Base-by-base conservation (phyloP, 495 filamentous ascomycete genomes). In the Penicillium psychrofluorescens region DNA sequence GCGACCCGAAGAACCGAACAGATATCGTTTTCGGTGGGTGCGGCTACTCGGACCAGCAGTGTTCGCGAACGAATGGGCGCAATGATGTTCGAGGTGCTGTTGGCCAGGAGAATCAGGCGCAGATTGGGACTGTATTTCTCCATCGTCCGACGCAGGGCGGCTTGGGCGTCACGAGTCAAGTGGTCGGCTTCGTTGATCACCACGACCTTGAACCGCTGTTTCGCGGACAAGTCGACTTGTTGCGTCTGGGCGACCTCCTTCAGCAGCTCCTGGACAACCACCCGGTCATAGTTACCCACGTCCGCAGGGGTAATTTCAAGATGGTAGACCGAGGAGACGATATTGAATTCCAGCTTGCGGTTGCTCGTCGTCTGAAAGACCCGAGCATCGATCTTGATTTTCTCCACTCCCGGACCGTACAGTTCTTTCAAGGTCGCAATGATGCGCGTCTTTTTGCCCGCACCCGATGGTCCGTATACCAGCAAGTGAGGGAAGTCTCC, bases 111-210 rank as follows among this genome's bases (percentile, higher is more conserved):
- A 38, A 98, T 95, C 53, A 98, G 66, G 30, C 92, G 74, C 49
- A 98, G 51, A 63, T 97, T 98, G 14, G 92, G 91, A 49, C 84
- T 89, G 67, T 98, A 98, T 72, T 98, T 98, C 70, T 98, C 92
- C 92, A 98, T 98, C 0, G 92, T 98, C 44, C 92, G 75, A 59
- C 92, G 79, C 59, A 98, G 72, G 40, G 92, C 92, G 1, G 94
- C 94, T 66, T 98, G 92, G 7, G 92, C 92, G 77, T 98, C 92
- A 35, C 92, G 70, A 1, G 85, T 94, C 38, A 98, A 71, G 54
- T 95, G 85, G 54, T 98, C 94, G n/a, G 92, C 92, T 69, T 98
- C 92, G 56, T 98, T 98, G 72, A 98, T 95, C 31, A 98, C 90
- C 2, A 98, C 94, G 10, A 98, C 88, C 70, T 98, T 98, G 72